Base-by-base conservation (phyloP, 208 protist genomes). In the Naegleria fowleri region DNA sequence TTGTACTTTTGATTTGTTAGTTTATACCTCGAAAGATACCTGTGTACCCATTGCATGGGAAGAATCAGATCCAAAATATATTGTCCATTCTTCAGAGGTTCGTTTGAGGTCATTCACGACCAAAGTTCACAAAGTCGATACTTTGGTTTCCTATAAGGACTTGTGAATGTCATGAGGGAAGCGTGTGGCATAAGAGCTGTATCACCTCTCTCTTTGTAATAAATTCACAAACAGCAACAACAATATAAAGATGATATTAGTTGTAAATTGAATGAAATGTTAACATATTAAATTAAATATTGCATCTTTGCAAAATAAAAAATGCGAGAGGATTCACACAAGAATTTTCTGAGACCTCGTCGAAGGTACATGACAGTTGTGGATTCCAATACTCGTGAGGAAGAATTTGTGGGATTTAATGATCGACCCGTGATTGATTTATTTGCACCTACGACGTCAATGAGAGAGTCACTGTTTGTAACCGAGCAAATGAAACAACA, bases 61-160 rank as follows among this genome's bases (percentile, higher is more conserved):
- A 93, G 94, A 97, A 91, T 97, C 95, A 55, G 97, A 98, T 90
- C 97, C 98, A 40, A 97, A 98, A 92, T 96, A 98, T 90, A 96
- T 99, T 79, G 91, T 94, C 15, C 96, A 98, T 55, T 96, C 96
- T 51, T 95, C 94, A 88, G 95, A 98, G 86, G 98, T 99, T 41
- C 93, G 96, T 91, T 93, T 99, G 84, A 94, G 98, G 58, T 98
- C 97, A 22, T 99, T 99, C 92, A 94, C 93, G 19, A 99, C 98
- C 0, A 95, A 94, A 36, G 95, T 98, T n/a, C 97, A 98, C 92
- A 91, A 94, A 43, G 95, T 98, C 48, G 95, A 96, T 90, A 95
- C 97, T 9, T 94, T 92, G 38, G 96, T 98, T 6, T 92, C 95
- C 19, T 98, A 97, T 90, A 94, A 95, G 59, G 94, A 94, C 22